These are phyloP conservation scores for Aspergillus sp. DNA, from an alignment of 2,329 filamentous ascomycete genomes.

Conservation along the genomic window DNA sequence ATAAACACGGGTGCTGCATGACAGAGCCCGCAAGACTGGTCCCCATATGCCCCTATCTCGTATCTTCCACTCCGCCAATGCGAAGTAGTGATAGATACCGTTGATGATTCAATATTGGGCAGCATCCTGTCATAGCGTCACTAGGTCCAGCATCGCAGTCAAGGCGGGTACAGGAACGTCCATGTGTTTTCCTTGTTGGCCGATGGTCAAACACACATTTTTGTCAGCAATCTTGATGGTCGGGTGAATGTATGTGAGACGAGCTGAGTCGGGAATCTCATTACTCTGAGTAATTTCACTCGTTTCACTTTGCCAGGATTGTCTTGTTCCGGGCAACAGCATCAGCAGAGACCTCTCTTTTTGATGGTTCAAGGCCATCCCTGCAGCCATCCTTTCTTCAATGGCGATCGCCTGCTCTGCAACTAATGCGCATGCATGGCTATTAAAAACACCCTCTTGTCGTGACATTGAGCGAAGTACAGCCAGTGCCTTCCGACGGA, in stretches of 20 bases:
- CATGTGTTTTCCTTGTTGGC: neutral
- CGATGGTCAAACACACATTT: conserved; percentile 6
- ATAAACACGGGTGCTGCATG: no score
- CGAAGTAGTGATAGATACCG: no score
- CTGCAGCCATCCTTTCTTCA: conserved; percentile 15
- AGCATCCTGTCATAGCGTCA: neutral
- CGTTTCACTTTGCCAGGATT: neutral
- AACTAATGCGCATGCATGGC: conserved; percentile 16
- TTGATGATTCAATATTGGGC: neutral
- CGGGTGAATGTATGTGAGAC: conserved; percentile 6
- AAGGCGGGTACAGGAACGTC: conserved; percentile 2
- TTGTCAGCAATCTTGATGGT: conserved; percentile 3
- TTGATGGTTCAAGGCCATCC: neutral
- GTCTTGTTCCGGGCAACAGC: neutral
- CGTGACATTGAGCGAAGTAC: conserved; percentile 20
- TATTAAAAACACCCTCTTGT: conserved; percentile 24
- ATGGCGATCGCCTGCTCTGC: conserved; percentile 23
- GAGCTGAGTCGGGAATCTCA: conserved; percentile 7
- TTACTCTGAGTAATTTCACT: neutral
- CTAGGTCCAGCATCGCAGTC: conserved; percentile 5
- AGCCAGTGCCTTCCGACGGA: conserved; percentile 25
- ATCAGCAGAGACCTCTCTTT: neutral
- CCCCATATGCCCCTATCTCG: no score
- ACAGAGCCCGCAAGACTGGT: no score
- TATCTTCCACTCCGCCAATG: no score